Evolutionary conservation across 2,329 filamentous ascomycete species (phyloP).

Genomic region (Aspergillus sp.): DNA sequence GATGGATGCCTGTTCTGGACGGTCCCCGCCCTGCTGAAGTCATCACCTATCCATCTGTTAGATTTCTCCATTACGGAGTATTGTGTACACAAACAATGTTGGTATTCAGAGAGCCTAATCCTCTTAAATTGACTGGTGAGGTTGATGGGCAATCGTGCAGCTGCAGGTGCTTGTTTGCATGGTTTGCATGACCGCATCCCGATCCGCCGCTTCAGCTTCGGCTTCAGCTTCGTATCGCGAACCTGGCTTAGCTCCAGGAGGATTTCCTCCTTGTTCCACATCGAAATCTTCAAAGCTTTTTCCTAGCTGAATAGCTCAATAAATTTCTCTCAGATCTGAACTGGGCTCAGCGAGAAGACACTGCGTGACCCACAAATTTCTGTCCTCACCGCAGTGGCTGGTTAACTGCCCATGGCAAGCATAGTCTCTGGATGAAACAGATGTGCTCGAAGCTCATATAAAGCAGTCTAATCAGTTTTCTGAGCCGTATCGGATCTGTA

Average conservation of each 20-base stretch:
- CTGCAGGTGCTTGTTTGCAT: slow-evolving; percentile 2
- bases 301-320: neutral
- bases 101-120: neutral
- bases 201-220: neutral
- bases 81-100: neutral
- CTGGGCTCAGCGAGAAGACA: neutral
- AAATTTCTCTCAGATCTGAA: neutral
- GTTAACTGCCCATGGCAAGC: neutral
- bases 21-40: neutral
- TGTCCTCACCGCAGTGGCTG: neutral
- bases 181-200: neutral
- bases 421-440: neutral
- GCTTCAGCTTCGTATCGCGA: neutral
- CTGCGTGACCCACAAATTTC: neutral
- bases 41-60: neutral
- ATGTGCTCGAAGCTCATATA: neutral
- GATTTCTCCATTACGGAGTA: neutral
- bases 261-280: neutral
- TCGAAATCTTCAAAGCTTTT: neutral
- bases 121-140: neutral
- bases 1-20: neutral
- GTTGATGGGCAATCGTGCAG: neutral
- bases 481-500: neutral
- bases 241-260: neutral
- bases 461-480: neutral